Percentiles rank a stretch among this genome's conserved stretches.
Evolutionary conservation across 805 yeast genomes (phyloP).

Genomic region (Kazachstania bromeliacearum): DNA sequence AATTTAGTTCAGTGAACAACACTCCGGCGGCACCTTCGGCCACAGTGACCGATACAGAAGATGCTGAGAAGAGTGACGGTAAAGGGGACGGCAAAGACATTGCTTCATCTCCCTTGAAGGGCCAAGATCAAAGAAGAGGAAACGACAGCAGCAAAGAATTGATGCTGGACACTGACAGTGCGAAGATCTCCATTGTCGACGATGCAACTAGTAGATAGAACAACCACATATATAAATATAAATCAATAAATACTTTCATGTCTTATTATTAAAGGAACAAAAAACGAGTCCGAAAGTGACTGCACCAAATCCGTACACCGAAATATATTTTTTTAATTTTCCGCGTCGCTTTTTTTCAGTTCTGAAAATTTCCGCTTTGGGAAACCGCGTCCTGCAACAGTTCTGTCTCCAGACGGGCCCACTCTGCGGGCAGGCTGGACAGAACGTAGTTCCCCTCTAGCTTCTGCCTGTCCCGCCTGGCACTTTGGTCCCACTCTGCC

Average conservation of each 20-base stretch:
- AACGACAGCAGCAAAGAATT: constrained; percentile 17
- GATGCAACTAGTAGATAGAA: too few relatives aligned
- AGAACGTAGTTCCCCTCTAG: background rate
- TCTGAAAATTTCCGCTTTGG: background rate
- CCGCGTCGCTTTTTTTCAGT: too few relatives aligned
- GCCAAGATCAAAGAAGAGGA: constrained; percentile 6
- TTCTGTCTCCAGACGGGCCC: background rate
- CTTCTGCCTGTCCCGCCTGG: background rate
- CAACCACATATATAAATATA: background rate
- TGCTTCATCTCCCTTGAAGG: constrained; percentile 23
- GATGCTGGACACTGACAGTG: constrained; percentile 26
- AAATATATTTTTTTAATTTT: background rate
- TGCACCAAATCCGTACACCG: background rate
- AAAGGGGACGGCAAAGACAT: constrained; percentile 11
- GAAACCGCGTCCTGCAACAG: background rate
- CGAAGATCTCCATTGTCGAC: constrained; percentile 23
- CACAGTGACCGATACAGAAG: background rate
- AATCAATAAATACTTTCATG: too few relatives aligned
- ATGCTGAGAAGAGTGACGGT: background rate
- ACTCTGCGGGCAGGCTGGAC: background rate
- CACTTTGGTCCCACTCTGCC: background rate
- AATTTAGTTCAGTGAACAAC: constrained; percentile 44
- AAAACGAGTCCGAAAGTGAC: background rate
- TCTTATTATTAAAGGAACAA: too few relatives aligned
- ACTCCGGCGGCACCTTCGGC: constrained; percentile 26